These are phyloP conservation scores for Phytophthora tubulina DNA, from an alignment of 352 stramenopile genomes.

Conservation along the genomic window DNA sequence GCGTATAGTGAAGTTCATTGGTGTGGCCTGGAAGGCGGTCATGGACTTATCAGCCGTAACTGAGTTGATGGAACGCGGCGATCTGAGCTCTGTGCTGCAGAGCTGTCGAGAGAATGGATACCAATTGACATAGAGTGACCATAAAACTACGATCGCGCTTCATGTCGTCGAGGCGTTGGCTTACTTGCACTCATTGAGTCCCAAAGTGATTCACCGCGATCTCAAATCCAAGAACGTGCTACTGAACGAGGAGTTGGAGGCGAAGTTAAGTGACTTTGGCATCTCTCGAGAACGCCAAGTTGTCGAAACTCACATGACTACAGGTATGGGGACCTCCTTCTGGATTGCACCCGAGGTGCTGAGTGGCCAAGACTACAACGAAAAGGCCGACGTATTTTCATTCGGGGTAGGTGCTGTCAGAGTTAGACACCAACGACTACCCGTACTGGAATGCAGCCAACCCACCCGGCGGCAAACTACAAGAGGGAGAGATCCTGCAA, in stretches of 20 bases:
- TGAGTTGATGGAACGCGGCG: conserved; percentile 66
- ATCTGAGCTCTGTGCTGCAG: conserved; percentile 57
- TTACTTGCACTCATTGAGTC: conserved; percentile 61
- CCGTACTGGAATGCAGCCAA: conserved; percentile 48
- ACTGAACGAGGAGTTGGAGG: conserved; percentile 56
- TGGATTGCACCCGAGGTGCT: conserved; percentile 53
- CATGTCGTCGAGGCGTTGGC: conserved; percentile 55
- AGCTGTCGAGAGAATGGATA: conserved; percentile 24
- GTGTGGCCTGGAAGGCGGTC: conserved; percentile 53
- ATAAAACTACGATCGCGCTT: conserved; percentile 57
- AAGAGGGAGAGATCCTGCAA: conserved; percentile 47
- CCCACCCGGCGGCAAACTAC: conserved; percentile 25
- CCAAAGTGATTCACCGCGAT: conserved; percentile 54
- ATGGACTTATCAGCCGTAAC: conserved; percentile 52
- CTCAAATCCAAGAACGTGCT: conserved; percentile 60
- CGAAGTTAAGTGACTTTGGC: conserved; percentile 80
- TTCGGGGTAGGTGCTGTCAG: conserved; percentile 56
- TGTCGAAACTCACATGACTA: conserved; percentile 42
- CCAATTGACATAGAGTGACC: conserved; percentile 40
- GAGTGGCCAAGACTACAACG: conserved; percentile 44
- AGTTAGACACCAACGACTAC: conserved; percentile 54
- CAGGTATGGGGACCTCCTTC: conserved; percentile 46
- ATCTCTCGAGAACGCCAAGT: conserved; percentile 47
- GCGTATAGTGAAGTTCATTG: conserved; percentile 58
- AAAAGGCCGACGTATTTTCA: conserved; percentile 51